Evolutionary conservation across 2,329 filamentous ascomycete species (phyloP), one percentile per base, ranked within the genome.

Genomic region (Verticillium longisporum): DNA sequence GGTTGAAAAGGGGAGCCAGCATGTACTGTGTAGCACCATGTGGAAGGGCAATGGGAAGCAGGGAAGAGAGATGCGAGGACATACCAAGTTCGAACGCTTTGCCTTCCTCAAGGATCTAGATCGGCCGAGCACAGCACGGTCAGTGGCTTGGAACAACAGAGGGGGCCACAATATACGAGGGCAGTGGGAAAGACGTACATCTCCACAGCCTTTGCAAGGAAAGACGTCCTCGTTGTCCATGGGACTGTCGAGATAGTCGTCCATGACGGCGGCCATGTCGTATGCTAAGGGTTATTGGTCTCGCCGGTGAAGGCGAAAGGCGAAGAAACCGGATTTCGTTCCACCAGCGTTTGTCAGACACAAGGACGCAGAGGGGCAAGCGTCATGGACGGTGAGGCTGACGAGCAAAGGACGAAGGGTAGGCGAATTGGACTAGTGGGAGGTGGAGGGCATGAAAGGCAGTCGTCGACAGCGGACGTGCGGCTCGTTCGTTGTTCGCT

Each of bases 51-150:
- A 33, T 32, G 21, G 50, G 36, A 58, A 53, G 41, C 21, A 14
- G 37, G 32, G 31, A n/a, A 41, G 31, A 57, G 41, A 55, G 18
- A 58, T 56, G 18, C 62, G 57, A 36, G 50, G 54, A 80, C 83
- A 62, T 81, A 98, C 94, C 92, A 70, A 99, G 84, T 79, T 99
- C 95, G 71, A 97, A 99, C 59, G 95, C 95, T 77, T 98, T 98
- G 69, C 95, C 95, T 82, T 99, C 95, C 77, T 99, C 95, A 21
- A 99, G 84, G 67, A 98, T 97, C 92, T 97, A 74, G 61, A 69
- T 56, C 57, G 61, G 57, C 56, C 62, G 57, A 58, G 62, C 58
- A 59, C 45, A 50, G 45, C 45, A 50, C 45, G 45, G 45, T 50
- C 45, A 50, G 45, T 50, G 45, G 45, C 45, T 50, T 50, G 45